phyloP scores from a whole-genome alignment of 1,139 yeast genomes.

The Debaryomyces fabryi region DNA sequence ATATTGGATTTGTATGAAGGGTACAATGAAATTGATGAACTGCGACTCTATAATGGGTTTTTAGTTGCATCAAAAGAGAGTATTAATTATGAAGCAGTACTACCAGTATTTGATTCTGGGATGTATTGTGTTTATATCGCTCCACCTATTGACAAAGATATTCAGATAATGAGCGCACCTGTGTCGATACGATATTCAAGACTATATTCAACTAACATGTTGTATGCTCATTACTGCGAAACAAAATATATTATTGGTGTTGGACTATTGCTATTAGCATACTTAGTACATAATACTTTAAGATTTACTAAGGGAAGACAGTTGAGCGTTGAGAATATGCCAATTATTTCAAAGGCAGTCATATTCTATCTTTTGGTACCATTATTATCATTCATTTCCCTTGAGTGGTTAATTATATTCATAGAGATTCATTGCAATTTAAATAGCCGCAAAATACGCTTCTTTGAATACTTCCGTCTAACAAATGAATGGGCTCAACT shows the following conservation, averaged over 20 bases:
- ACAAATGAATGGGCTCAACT: slow-evolving; percentile 6
- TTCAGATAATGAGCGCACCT: slow-evolving; percentile 10
- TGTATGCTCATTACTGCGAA: background rate
- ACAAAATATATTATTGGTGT: slow-evolving; percentile 19
- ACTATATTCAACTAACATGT: background rate
- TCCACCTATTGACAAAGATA: slow-evolving; percentile 19
- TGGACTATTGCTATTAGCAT: slow-evolving; percentile 22
- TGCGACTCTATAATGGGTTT: background rate
- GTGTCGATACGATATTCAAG: slow-evolving; percentile 14
- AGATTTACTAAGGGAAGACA: slow-evolving; percentile 30
- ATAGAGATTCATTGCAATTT: slow-evolving; percentile 20
- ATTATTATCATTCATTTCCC: slow-evolving; percentile 15
- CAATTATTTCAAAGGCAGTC: slow-evolving; percentile 35
- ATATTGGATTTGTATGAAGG: slow-evolving; percentile 10
- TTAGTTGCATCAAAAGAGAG: background rate
- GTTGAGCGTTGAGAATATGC: slow-evolving; percentile 29
- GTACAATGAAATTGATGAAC: background rate
- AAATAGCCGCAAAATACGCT: slow-evolving; percentile 12
- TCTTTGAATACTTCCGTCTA: slow-evolving; percentile 11
- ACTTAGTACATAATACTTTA: slow-evolving; percentile 30
- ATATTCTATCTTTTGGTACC: slow-evolving; percentile 34
- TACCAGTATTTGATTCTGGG: slow-evolving; percentile 28
- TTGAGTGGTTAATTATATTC: slow-evolving; percentile 18
- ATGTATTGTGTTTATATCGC: slow-evolving; percentile 37
- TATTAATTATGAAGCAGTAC: slow-evolving; percentile 12